Evolutionary conservation across 2,329 filamentous ascomycete species (phyloP).

Genomic region (Lasiodiplodia citricola): DNA sequence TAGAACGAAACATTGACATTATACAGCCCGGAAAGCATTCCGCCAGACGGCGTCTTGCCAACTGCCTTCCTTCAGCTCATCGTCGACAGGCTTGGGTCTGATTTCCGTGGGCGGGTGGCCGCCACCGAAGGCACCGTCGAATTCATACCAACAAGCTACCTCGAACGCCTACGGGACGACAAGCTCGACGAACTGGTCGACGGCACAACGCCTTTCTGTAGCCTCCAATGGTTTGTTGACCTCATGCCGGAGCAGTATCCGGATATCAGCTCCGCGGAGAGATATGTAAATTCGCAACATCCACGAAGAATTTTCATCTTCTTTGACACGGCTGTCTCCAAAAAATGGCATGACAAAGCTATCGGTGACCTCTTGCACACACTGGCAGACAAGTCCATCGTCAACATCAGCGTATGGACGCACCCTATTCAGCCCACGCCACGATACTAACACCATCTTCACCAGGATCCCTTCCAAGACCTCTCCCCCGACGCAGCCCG

Average conservation of each 20-base stretch:
- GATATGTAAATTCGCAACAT: constrained; percentile 1
- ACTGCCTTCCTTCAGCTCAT: constrained; percentile 15
- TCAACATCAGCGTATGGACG: constrained; percentile 22
- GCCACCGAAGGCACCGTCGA: constrained; percentile 8
- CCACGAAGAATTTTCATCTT: constrained; percentile 11
- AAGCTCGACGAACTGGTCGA: constrained; percentile 1
- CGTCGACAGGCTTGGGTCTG: constrained; percentile 5
- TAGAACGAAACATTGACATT: not conserved
- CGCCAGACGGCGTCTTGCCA: constrained; percentile 5
- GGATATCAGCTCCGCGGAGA: constrained; percentile 1
- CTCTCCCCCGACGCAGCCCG: constrained; percentile 18
- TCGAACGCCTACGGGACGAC: not conserved
- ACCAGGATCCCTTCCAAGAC: constrained; percentile 23
- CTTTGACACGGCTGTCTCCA: constrained; percentile 24
- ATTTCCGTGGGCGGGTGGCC: constrained; percentile 2
- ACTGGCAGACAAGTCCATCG: not conserved
- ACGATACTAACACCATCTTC: not conserved
- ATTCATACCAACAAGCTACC: constrained; percentile 16
- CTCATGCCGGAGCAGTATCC: constrained; percentile 22
- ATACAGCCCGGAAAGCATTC: constrained; percentile 3
- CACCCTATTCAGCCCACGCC: too few relatives aligned
- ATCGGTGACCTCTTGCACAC: not conserved
- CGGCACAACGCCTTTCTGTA: not conserved
- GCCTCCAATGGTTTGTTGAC: constrained; percentile 22
- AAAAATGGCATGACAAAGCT: not conserved